A percentile compares a stretch with the other conserved stretches of the same genome.
Evolutionary conservation across 108 stramenopile genomes (phyloP).

Genomic region (Nitzschia palea): DNA sequence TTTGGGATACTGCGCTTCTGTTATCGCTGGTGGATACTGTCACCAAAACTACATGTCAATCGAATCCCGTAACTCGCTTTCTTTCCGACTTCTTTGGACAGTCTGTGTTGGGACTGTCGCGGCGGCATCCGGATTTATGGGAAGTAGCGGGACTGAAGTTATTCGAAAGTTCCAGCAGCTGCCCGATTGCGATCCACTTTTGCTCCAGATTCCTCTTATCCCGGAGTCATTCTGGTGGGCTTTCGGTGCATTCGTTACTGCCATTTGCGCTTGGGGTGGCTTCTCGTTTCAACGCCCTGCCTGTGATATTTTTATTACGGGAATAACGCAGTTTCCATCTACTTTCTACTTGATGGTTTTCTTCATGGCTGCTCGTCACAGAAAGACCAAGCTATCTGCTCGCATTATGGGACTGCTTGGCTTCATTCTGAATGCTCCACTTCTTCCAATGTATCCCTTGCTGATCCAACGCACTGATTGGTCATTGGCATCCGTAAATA

Average conservation of each 20-base stretch:
- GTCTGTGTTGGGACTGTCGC: conserved; percentile 82
- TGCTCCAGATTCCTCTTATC: conserved; percentile 21
- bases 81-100: conserved; percentile 76
- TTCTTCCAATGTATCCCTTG: conserved; percentile 83
- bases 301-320: conserved; percentile 90
- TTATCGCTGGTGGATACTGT: conserved; percentile 63
- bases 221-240: conserved; percentile 63
- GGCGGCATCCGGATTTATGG: conserved; percentile 72
- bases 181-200: conserved; percentile 10
- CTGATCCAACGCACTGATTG: conserved; percentile 66
- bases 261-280: conserved; percentile 50
- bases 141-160: conserved; percentile 60
- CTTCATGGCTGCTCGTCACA: conserved; percentile 14
- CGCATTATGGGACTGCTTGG: conserved; percentile 52
- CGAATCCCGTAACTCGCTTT: conserved; percentile 48
- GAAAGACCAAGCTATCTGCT: conserved; percentile 1
- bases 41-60: conserved; percentile 66
- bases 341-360: conserved; percentile 63
- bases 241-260: conserved; percentile 54
- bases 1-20: conserved; percentile 57
- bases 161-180: conserved; percentile 31
- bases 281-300: conserved; percentile 84
- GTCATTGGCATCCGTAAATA: conserved; percentile 65
- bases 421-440: conserved; percentile 75
- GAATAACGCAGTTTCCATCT: conserved; percentile 69